Evolutionary conservation across 148 eudicot genomes (phyloP), one percentile per base, ranked within the genome.

Genomic region (Spergularia bocconei): DNA sequence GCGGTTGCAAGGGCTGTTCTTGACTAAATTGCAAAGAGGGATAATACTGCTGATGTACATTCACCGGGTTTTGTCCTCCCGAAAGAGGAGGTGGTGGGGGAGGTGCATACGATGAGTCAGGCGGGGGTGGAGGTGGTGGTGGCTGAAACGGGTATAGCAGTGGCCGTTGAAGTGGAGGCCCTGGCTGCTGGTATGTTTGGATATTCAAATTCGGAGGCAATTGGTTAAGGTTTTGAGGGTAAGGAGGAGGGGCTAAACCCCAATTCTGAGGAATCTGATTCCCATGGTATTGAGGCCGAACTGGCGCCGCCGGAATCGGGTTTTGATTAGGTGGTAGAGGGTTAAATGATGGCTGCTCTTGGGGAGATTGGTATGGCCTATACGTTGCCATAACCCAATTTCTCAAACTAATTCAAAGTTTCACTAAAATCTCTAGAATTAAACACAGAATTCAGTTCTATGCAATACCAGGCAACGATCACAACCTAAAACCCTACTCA

Each of bases 91-190:
- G 88, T 5, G 92, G 96, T 0, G 95, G 93, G 13, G 91, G 97
- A 41, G 91, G 93, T 0, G 87, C 87, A 64, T 86, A 89, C 1
- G 94, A 86, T 52, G 91, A 83, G 77, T 88, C 95, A 2, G 93
- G 91, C 11, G 96, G 96, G 14, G 93, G 98, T 1, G 91, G 92
- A 2, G 91, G 98, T 11, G 96, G 98, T 4, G 85, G 85, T 13
- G 85, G 85, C 47, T 87, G 91, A 62, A 80, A 88, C 11, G 82
- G 85, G 78, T 84, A 93, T 41, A 79, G 93, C 55, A 80, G 84
- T 5, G 85, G 82, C 63, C 77, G 95, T 57, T 85, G 93, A 17
- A 76, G 84, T 7, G 83, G 70, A 13, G 86, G 76, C 11, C 78
- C 86, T 63, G 87, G 90, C 19, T 76, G 76, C 58, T 77, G 92